These are phyloP conservation scores for Phytophthora syringae DNA, from an alignment of 352 stramenopile genomes.

Conservation along the genomic window DNA sequence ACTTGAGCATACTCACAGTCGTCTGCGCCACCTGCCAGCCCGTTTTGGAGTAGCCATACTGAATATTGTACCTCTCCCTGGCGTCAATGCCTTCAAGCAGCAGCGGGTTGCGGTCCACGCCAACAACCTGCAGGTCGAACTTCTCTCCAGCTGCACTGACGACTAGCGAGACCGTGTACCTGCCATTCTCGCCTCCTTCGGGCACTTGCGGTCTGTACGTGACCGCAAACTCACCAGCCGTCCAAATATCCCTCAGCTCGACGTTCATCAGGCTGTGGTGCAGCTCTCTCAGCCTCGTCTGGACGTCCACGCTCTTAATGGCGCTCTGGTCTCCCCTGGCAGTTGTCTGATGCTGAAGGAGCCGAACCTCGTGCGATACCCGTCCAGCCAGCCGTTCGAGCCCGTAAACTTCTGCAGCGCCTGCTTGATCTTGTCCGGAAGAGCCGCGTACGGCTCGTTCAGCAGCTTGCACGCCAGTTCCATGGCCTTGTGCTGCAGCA, in stretches of 20 bases:
- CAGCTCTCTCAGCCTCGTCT: slow-evolving; percentile 84
- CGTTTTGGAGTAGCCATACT: slow-evolving; percentile 85
- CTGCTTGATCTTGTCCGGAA: slow-evolving; percentile 79
- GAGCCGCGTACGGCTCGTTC: slow-evolving; percentile 67
- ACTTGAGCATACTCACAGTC: slow-evolving; percentile 81
- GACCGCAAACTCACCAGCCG: slow-evolving; percentile 76
- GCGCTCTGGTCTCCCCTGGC: slow-evolving; percentile 51
- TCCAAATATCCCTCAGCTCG: slow-evolving; percentile 84
- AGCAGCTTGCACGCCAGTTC: slow-evolving; percentile 81
- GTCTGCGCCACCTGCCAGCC: slow-evolving; percentile 83
- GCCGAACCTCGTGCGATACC: slow-evolving; percentile 84
- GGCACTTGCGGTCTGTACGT: slow-evolving; percentile 50
- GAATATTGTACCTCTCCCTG: slow-evolving; percentile 70
- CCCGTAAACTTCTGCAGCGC: slow-evolving; percentile 78
- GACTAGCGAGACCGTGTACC: slow-evolving; percentile 81
- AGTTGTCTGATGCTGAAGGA: slow-evolving; percentile 84
- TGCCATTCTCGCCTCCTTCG: slow-evolving; percentile 31
- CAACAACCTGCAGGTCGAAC: slow-evolving; percentile 87
- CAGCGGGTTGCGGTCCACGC: slow-evolving; percentile 62
- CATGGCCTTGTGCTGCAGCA: slow-evolving; percentile 87
- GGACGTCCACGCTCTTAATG: slow-evolving; percentile 87
- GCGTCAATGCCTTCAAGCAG: slow-evolving; percentile 69
- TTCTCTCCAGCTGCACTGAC: slow-evolving; percentile 78
- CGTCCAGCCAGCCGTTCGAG: slow-evolving; percentile 87
- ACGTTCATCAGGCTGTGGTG: slow-evolving; percentile 71